Conservation (phyloP, 192 early-diverging fungal genomes). For the Endogone sp. region DNA sequence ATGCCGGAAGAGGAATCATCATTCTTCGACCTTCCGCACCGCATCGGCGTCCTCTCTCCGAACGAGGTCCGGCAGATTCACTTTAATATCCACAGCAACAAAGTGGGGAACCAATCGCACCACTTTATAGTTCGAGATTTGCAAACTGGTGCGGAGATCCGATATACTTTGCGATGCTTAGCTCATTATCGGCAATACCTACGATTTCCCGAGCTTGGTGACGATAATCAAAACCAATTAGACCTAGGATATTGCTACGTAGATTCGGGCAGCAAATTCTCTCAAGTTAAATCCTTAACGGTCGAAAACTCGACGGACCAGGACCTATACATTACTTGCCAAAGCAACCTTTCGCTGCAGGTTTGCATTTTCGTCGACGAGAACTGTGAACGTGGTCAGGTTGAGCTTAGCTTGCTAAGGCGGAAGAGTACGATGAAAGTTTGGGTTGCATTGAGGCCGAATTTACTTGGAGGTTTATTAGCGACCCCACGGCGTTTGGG, state of each 20-base stretch:
- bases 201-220: constrained; percentile 55
- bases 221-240: constrained; percentile 50
- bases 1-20: constrained; percentile 12
- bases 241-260: constrained; percentile 84
- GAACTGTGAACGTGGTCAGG: constrained; percentile 42
- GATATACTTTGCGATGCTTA: constrained; percentile 49
- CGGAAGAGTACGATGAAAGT: constrained; percentile 48
- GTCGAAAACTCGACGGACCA: constrained; percentile 70
- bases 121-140: constrained; percentile 41
- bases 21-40: constrained; percentile 23
- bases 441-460: constrained; percentile 79
- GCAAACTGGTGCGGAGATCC: constrained; percentile 19
- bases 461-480: constrained; percentile 40
- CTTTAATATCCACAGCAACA: constrained; percentile 42
- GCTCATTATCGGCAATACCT: constrained; percentile 54
- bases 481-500: constrained; percentile 6
- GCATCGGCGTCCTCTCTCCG: constrained; percentile 36
- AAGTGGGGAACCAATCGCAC: constrained; percentile 51
- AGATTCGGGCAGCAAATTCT: constrained; percentile 67
- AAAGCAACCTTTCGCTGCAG: constrained; percentile 78
- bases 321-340: constrained; percentile 64
- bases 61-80: constrained; percentile 56
- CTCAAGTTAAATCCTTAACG: constrained; percentile 63
- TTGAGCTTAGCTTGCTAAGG: constrained; percentile 48
- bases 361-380: constrained; percentile 72